These are phyloP conservation scores for Epichloe sylvatica DNA, from an alignment of 2,329 filamentous ascomycete species.

Conservation along the genomic window DNA sequence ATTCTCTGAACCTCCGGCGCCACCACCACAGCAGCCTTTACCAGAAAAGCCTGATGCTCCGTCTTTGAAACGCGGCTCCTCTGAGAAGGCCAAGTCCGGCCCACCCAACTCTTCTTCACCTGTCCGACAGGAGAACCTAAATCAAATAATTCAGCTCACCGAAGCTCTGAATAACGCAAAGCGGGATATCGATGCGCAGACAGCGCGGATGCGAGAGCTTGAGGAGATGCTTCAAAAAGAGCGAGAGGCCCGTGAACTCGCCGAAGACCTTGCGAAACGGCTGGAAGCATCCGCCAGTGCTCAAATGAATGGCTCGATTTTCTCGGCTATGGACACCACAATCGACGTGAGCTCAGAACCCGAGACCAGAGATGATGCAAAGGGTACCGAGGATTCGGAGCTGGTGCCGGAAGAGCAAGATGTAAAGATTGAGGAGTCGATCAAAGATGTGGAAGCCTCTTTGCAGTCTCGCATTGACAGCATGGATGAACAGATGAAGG, in stretches of 20 bases:
- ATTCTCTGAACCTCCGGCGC: conserved; percentile 86
- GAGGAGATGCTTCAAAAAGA: conserved; percentile 64
- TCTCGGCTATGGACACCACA: conserved; percentile 12
- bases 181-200: conserved; percentile 76
- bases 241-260: conserved; percentile 64
- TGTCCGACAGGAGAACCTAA: conserved; percentile 43
- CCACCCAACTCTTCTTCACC: conserved; percentile 38
- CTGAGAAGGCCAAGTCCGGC: conserved; percentile 54
- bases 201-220: conserved; percentile 62
- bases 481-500: conserved; percentile 67
- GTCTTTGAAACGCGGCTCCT: conserved; percentile 60
- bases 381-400: neutral
- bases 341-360: conserved; percentile 11
- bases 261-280: conserved; percentile 66
- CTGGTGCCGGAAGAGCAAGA: neutral
- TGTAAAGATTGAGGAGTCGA: neutral
- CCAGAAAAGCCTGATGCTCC: conserved; percentile 81
- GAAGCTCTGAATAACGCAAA: conserved; percentile 74
- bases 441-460: conserved; percentile 15
- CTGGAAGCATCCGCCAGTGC: conserved; percentile 41
- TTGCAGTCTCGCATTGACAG: conserved; percentile 57
- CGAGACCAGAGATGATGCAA: neutral
- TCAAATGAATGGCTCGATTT: conserved; percentile 17
- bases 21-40: conserved; percentile 81
- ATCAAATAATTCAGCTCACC: conserved; percentile 71